A percentile compares a stretch with the other conserved stretches of the same genome.
Evolutionary conservation across 768 basidiomycete species (phyloP).

Genomic region (Auricularia cornea): DNA sequence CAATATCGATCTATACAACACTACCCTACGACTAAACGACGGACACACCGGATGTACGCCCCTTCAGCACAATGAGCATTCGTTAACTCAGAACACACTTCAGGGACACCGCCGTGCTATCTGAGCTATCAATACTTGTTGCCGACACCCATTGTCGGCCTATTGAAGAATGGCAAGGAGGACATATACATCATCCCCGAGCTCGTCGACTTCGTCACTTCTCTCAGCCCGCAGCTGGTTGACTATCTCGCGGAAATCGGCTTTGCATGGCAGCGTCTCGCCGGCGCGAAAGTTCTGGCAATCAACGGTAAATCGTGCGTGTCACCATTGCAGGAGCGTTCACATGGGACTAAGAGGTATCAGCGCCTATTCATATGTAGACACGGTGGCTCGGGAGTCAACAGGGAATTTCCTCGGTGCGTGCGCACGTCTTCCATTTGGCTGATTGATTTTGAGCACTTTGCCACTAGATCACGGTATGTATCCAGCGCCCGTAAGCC

Average conservation of each 20-base stretch:
- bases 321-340: neutral
- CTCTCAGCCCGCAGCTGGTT: slow-evolving; percentile 5
- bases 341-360: neutral
- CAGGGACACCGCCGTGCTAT: neutral
- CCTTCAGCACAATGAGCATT: neutral
- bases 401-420: neutral
- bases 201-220: slow-evolving; percentile 3
- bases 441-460: too few relatives aligned
- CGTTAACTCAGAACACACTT: neutral
- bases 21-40: slow-evolving; percentile 9
- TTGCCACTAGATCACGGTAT: neutral
- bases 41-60: slow-evolving; percentile 6
- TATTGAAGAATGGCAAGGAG: slow-evolving; percentile 5
- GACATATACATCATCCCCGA: slow-evolving; percentile 11
- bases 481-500: too few relatives aligned
- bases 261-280: slow-evolving; percentile 7
- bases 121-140: slow-evolving; percentile 6
- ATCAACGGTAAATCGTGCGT: slow-evolving; percentile 7
- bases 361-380: neutral
- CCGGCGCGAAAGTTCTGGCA: slow-evolving; percentile 9
- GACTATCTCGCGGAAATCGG: slow-evolving; percentile 7
- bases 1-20: slow-evolving; percentile 11
- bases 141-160: slow-evolving; percentile 9
- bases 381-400: neutral
- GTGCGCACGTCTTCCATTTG: too few relatives aligned